These are phyloP conservation scores for Lolium perenne DNA, from an alignment of 176 grass and related monocot species.

Conservation along the genomic window DNA sequence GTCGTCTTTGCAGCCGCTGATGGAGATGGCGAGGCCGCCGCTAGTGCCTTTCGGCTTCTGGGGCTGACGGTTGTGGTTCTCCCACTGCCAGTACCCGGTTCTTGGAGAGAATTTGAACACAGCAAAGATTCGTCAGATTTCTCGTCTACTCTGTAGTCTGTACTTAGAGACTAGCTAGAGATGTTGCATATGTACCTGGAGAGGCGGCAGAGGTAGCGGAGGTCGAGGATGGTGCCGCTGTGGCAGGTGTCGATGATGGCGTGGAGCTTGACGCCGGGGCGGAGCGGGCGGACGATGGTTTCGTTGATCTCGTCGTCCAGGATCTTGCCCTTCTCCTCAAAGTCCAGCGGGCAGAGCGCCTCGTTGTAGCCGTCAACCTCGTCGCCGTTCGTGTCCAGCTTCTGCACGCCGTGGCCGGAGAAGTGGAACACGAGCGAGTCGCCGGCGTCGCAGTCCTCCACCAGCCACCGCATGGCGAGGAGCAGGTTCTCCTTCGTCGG, in stretches of 20 bases:
- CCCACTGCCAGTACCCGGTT: slow-evolving; percentile 79
- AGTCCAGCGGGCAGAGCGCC: slow-evolving; percentile 84
- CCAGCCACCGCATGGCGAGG: slow-evolving; percentile 81
- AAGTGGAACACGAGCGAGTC: slow-evolving; percentile 93
- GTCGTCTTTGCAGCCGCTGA: slow-evolving; percentile 78
- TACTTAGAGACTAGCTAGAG: background rate
- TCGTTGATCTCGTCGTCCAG: slow-evolving; percentile 83
- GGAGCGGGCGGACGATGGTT: slow-evolving; percentile 69
- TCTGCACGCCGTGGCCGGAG: slow-evolving; percentile 90
- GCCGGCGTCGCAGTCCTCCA: slow-evolving; percentile 44
- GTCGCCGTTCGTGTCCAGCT: slow-evolving; percentile 66
- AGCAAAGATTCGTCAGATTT: background rate
- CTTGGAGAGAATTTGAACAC: slow-evolving; percentile 35
- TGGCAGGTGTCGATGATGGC: slow-evolving; percentile 89
- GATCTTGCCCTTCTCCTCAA: slow-evolving; percentile 62
- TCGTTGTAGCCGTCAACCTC: slow-evolving; percentile 89
- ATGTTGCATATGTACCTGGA: slow-evolving; percentile 46
- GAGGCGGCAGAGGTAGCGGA: slow-evolving; percentile 78
- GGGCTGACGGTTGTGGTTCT: slow-evolving; percentile 56
- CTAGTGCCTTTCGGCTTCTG: slow-evolving; percentile 52
- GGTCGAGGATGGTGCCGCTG: slow-evolving; percentile 91
- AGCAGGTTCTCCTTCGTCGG: slow-evolving; percentile 71
- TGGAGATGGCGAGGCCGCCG: slow-evolving; percentile 79
- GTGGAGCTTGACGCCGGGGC: slow-evolving; percentile 66
- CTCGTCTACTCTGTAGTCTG: background rate